Conservation (phyloP, 495 filamentous ascomycete genomes). For the Neurospora sp. region DNA sequence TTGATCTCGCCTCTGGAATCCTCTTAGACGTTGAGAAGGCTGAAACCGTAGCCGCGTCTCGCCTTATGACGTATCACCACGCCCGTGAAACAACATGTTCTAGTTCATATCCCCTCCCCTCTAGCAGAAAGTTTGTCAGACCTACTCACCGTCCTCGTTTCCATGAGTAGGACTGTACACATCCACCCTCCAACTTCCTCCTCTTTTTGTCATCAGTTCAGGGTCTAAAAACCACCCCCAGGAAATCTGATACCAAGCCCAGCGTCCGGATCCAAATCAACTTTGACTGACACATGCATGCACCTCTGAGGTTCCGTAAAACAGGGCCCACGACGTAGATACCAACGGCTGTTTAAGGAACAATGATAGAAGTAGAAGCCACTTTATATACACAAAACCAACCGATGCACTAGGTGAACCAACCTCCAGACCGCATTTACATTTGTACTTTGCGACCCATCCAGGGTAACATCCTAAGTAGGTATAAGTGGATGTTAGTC, state of each 20-base stretch:
- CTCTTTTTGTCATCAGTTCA: background rate
- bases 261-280: background rate
- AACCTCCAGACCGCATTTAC: background rate
- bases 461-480: background rate
- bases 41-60: background rate
- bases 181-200: background rate
- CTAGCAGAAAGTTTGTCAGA: background rate
- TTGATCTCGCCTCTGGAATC: background rate
- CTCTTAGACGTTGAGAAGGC: background rate
- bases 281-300: background rate
- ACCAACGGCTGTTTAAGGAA: background rate
- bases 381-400: background rate
- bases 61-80: background rate
- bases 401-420: background rate
- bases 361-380: background rate
- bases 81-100: background rate
- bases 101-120: background rate
- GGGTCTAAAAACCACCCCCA: background rate
- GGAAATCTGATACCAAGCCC: background rate
- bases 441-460: background rate
- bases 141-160: background rate
- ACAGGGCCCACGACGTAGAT: background rate
- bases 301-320: background rate
- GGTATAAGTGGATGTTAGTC: background rate
- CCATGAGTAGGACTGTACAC: background rate